These are phyloP conservation scores for Phialemonium atrogriseum DNA, from an alignment of 2,329 filamentous ascomycete species.

Conservation along the genomic window DNA sequence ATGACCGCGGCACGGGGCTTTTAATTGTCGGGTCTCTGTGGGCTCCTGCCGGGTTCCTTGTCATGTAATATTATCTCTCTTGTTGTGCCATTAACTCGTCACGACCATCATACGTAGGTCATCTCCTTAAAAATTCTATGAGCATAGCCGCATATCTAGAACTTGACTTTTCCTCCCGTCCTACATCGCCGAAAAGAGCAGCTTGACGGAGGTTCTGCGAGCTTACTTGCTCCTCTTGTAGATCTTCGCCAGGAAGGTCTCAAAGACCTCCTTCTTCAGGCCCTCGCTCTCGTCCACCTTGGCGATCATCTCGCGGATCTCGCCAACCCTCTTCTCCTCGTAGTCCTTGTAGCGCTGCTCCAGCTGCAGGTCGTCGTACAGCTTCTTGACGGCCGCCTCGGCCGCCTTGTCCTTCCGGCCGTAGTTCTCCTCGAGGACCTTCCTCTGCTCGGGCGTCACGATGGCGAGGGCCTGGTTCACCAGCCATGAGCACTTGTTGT, in stretches of 20 bases:
- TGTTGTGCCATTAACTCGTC: too few species aligned
- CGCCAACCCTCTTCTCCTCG: slow-evolving; percentile 78
- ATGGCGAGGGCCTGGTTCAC: slow-evolving; percentile 86
- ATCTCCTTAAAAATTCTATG: too few species aligned
- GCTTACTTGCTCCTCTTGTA: slow-evolving; percentile 97
- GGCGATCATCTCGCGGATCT: slow-evolving; percentile 68
- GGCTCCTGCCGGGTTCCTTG: too few species aligned
- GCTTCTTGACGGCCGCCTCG: slow-evolving; percentile 79
- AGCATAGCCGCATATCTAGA: too few species aligned
- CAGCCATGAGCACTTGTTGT: slow-evolving; percentile 99
- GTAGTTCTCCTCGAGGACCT: slow-evolving; percentile 86
- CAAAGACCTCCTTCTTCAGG: slow-evolving; percentile 83
- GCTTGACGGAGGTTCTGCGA: too few species aligned
- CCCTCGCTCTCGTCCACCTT: slow-evolving; percentile 79
- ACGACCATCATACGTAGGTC: too few species aligned
- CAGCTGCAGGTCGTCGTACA: slow-evolving; percentile 80
- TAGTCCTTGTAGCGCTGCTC: slow-evolving; percentile 79
- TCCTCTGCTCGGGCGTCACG: slow-evolving; percentile 75
- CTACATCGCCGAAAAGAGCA: too few species aligned
- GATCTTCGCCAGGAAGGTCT: slow-evolving; percentile 88
- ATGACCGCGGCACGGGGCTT: too few species aligned
- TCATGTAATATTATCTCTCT: too few species aligned
- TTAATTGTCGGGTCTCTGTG: too few species aligned
- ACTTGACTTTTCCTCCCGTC: too few species aligned
- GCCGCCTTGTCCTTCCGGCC: slow-evolving; percentile 79